Percentiles rank a stretch among this genome's conserved stretches.
Conservation (phyloP, 768 basidiomycete genomes). For the Kwoniella sp. region DNA sequence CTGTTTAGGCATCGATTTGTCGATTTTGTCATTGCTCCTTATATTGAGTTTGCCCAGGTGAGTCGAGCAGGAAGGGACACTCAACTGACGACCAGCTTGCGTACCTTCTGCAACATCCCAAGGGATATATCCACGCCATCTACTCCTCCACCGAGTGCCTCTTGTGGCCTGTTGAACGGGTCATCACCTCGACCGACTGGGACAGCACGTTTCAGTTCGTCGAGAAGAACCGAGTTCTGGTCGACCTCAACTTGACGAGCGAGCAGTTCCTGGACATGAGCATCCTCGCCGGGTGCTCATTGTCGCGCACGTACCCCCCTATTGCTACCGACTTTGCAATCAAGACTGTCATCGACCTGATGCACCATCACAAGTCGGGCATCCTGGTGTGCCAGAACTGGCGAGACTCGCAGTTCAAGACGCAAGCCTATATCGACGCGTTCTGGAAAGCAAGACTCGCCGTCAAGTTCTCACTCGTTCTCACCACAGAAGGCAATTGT, state of each 20-base stretch:
- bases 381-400: slow-evolving; percentile 30
- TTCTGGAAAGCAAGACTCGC: slow-evolving; percentile 86
- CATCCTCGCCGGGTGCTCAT: slow-evolving; percentile 84
- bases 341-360: slow-evolving; percentile 67
- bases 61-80: slow-evolving; percentile 43
- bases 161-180: slow-evolving; percentile 65
- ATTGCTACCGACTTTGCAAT: slow-evolving; percentile 46
- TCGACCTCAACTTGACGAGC: slow-evolving; percentile 63
- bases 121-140: slow-evolving; percentile 90
- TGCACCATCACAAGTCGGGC: slow-evolving; percentile 87
- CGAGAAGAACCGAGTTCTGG: slow-evolving; percentile 71
- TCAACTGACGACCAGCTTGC: slow-evolving; percentile 62
- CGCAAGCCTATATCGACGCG: slow-evolving; percentile 72
- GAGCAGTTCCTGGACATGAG: slow-evolving; percentile 94
- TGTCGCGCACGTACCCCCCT: slow-evolving; percentile 55
- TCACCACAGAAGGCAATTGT: slow-evolving; percentile 67
- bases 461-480: slow-evolving; percentile 84
- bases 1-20: slow-evolving; percentile 92
- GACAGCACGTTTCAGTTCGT: slow-evolving; percentile 69
- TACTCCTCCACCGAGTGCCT: slow-evolving; percentile 86
- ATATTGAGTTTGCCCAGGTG: slow-evolving; percentile 93
- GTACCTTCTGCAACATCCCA: slow-evolving; percentile 87
- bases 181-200: slow-evolving; percentile 85
- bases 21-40: slow-evolving; percentile 93
- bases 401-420: slow-evolving; percentile 60